Conservation (phyloP, 176 grass and related monocot species). For the Alopecurus myosuroides region DNA sequence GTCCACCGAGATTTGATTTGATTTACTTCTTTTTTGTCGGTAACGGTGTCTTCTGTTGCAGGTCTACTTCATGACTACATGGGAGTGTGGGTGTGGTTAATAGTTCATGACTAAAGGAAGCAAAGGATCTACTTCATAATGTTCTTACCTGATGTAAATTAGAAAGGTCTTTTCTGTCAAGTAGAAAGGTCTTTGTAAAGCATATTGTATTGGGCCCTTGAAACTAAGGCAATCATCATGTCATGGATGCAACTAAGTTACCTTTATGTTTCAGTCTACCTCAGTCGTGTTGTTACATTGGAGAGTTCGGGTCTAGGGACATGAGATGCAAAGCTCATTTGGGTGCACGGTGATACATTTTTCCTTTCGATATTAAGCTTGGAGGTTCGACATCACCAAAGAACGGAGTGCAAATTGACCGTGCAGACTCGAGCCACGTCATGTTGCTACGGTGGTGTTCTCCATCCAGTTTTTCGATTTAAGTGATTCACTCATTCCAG, state of each 20-base stretch:
- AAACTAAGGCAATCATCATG: background rate
- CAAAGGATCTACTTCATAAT: constrained; percentile 41
- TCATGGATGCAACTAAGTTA: background rate
- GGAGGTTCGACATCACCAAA: background rate
- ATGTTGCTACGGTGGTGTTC: background rate
- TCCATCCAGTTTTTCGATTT: background rate
- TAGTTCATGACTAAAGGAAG: constrained; percentile 74
- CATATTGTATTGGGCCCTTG: background rate
- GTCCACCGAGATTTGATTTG: constrained; percentile 51
- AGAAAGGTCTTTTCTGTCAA: background rate
- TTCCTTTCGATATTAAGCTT: too few relatives aligned
- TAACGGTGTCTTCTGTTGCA: constrained; percentile 19
- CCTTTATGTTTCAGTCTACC: background rate
- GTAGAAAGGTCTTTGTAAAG: background rate
- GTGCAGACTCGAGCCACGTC: background rate
- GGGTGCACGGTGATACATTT: too few relatives aligned
- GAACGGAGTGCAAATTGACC: too few relatives aligned
- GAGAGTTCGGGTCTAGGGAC: background rate
- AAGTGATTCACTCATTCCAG: background rate
- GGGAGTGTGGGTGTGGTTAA: constrained; percentile 83
- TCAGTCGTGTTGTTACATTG: background rate
- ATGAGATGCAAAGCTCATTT: too few relatives aligned
- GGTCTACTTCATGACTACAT: constrained; percentile 87
- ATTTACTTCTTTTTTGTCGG: background rate
- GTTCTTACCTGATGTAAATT: background rate